These are phyloP conservation scores for Hygrocybe coccinea DNA, from an alignment of 768 basidiomycete species.

Conservation along the genomic window DNA sequence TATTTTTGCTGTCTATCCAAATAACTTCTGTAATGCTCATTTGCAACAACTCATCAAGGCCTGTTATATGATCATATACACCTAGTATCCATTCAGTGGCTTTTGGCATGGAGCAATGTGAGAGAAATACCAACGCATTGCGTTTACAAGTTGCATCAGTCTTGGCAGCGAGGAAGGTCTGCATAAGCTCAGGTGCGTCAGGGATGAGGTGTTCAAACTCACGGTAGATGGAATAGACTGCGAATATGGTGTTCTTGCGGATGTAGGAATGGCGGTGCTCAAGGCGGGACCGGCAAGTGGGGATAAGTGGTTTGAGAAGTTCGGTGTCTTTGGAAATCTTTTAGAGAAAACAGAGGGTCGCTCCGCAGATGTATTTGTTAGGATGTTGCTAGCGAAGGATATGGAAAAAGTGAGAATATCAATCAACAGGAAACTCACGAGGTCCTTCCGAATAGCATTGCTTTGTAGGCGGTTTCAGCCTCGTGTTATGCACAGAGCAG, in stretches of 20 bases:
- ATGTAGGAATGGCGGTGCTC: constrained; percentile 98
- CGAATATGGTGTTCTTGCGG: constrained; percentile 96
- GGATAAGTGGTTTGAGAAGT: no score
- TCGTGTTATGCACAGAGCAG: no score
- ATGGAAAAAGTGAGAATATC: constrained; percentile 1
- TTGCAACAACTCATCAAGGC: no score
- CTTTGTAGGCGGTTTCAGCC: no score
- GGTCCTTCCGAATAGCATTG: constrained; percentile 96
- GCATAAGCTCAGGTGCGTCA: constrained; percentile 92
- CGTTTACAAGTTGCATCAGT: constrained; percentile 94
- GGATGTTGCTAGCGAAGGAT: constrained; percentile 80
- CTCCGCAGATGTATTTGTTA: constrained; percentile 98
- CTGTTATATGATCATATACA: no score
- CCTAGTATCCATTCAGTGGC: no score
- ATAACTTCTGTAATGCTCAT: constrained; percentile 98
- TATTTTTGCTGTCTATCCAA: constrained; percentile 79
- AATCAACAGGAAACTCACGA: constrained; percentile 48
- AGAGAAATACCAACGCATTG: constrained; percentile 94
- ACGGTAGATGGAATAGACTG: constrained; percentile 90
- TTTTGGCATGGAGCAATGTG: constrained; percentile 78
- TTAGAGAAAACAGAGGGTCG: no score
- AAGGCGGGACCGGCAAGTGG: constrained; percentile 86
- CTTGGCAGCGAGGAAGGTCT: constrained; percentile 94
- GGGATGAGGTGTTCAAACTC: constrained; percentile 93
- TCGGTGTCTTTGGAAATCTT: no score